Conservation (phyloP, 306 rosid species). For the Vigna angularis region DNA sequence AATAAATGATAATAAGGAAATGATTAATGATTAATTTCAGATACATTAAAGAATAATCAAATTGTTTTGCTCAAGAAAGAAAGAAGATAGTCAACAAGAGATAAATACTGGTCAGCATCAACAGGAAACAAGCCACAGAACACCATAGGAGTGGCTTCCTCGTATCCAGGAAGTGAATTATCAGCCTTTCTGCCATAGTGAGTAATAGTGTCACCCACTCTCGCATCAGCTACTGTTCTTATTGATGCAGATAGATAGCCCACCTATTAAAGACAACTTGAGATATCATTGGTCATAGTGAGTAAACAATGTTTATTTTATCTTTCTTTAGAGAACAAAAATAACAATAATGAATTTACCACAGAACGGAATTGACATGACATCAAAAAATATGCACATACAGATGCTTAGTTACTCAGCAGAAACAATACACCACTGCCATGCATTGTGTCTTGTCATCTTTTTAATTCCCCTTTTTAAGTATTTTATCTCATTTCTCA, state of each 20-base stretch:
- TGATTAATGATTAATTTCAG: constrained; percentile 33
- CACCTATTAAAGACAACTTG: constrained; percentile 60
- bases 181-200: constrained; percentile 69
- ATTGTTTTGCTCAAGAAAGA: constrained; percentile 28
- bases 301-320: constrained; percentile 21
- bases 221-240: constrained; percentile 95
- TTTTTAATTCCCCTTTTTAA: constrained; percentile 5
- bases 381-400: constrained; percentile 19
- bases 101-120: constrained; percentile 93
- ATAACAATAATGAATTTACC: constrained; percentile 18
- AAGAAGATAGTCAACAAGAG: constrained; percentile 43
- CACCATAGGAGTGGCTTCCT: constrained; percentile 96
- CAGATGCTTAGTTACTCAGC: neutral
- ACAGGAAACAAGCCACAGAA: constrained; percentile 97
- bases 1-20: constrained; percentile 20
- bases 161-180: constrained; percentile 85
- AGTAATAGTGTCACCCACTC: constrained; percentile 95
- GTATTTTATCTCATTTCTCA: constrained; percentile 23
- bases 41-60: constrained; percentile 2
- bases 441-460: constrained; percentile 20
- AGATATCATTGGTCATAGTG: constrained; percentile 29
- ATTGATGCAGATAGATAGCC: constrained; percentile 96
- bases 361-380: constrained; percentile 15
- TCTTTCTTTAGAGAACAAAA: constrained; percentile 30
- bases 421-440: constrained; percentile 32